phyloP scores from a whole-genome alignment of 2,329 filamentous ascomycete genomes.

The Harringtonia aguacate region DNA sequence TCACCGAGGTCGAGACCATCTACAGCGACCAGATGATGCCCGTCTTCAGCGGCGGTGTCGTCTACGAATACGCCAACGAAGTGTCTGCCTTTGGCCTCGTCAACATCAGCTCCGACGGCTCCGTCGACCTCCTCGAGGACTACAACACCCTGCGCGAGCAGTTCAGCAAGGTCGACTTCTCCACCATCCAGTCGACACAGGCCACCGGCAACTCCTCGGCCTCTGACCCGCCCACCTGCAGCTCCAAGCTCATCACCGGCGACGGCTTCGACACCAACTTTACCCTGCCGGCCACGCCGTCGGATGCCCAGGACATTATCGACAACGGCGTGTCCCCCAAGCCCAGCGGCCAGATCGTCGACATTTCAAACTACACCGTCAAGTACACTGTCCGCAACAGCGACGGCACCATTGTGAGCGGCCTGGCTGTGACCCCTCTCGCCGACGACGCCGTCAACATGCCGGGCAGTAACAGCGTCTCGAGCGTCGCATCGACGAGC shows the following conservation, averaged over 20 bases:
- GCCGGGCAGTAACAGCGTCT: slow-evolving; percentile 28
- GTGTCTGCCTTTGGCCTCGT: slow-evolving; percentile 56
- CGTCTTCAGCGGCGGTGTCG: slow-evolving; percentile 63
- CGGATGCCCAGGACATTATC: slow-evolving; percentile 61
- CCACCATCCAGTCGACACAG: slow-evolving; percentile 51
- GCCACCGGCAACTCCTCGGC: slow-evolving; percentile 41
- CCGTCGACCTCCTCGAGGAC: slow-evolving; percentile 49
- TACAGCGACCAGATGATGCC: slow-evolving; percentile 60
- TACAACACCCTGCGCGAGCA: slow-evolving; percentile 66
- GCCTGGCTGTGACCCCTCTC: slow-evolving; percentile 37
- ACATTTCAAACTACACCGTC: slow-evolving; percentile 45
- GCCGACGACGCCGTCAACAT: slow-evolving; percentile 33
- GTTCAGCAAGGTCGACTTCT: slow-evolving; percentile 65
- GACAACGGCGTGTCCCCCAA: slow-evolving; percentile 60
- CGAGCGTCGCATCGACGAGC: not conserved
- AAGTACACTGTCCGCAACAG: slow-evolving; percentile 50
- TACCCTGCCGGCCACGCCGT: slow-evolving; percentile 58
- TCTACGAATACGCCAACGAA: slow-evolving; percentile 74
- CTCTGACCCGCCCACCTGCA: slow-evolving; percentile 51
- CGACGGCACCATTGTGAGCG: slow-evolving; percentile 46
- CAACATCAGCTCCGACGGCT: slow-evolving; percentile 44
- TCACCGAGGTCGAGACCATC: slow-evolving; percentile 64
- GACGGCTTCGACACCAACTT: slow-evolving; percentile 69
- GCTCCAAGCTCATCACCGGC: slow-evolving; percentile 49
- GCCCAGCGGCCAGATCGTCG: slow-evolving; percentile 53